Percentiles rank a stretch among this genome's conserved stretches.
Evolutionary conservation across 257 asterid genomes (phyloP).

Genomic region (Rubia yunnanensis): DNA sequence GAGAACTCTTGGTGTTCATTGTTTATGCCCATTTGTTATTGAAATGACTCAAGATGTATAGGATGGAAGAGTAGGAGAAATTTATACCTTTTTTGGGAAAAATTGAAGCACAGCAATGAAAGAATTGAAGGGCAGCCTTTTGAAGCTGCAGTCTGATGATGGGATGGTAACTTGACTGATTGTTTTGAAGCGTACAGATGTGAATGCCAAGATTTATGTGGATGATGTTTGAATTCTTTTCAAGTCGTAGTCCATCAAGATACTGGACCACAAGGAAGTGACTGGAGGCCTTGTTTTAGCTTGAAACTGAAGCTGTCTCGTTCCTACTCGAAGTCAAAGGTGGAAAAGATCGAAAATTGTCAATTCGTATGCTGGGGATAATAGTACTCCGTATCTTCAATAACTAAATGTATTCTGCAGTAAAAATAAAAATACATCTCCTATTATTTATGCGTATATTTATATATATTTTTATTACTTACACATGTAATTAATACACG

Average conservation of each 20-base stretch:
- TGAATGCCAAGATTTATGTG: neutral
- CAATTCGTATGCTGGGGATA: too few species aligned
- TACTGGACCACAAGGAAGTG: neutral
- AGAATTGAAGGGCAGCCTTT: neutral
- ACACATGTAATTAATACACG: too few species aligned
- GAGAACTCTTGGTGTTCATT: neutral
- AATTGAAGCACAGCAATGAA: neutral
- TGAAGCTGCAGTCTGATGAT: neutral
- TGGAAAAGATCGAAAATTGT: too few species aligned
- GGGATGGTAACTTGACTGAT: neutral
- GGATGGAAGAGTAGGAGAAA: neutral
- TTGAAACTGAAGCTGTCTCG: neutral
- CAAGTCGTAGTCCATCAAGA: too few species aligned
- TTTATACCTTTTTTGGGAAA: neutral
- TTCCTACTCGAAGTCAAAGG: too few species aligned
- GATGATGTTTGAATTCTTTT: neutral
- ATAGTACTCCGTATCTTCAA: too few species aligned
- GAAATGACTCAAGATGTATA: neutral
- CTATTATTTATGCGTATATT: too few species aligned
- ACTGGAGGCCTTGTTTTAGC: neutral
- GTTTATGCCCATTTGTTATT: neutral
- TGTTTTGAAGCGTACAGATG: neutral
- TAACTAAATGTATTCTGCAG: too few species aligned
- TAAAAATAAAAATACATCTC: too few species aligned
- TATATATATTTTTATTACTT: too few species aligned